Evolutionary conservation across 148 eudicot genomes (phyloP).

Genomic region (Arctostaphylos glauca): DNA sequence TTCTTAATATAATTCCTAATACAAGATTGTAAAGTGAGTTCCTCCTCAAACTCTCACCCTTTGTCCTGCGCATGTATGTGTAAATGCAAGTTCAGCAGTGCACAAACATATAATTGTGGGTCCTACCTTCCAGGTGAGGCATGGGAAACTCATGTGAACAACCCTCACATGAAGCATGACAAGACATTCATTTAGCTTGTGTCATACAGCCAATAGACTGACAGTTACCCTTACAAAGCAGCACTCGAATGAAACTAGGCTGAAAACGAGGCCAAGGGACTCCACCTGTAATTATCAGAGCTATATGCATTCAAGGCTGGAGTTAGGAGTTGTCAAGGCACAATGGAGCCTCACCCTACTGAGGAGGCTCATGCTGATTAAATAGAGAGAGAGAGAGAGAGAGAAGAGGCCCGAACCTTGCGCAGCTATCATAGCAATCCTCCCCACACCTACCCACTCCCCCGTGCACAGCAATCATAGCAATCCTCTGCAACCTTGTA

Average conservation of each 20-base stretch:
- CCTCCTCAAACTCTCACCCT: neutral
- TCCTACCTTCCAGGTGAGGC: neutral
- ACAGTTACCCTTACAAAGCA: neutral
- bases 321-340: neutral
- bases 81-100: neutral
- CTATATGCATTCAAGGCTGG: neutral
- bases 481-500: neutral
- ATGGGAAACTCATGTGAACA: neutral
- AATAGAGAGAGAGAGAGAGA: neutral
- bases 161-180: neutral
- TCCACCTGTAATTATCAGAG: neutral
- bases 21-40: neutral
- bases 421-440: too few relatives aligned
- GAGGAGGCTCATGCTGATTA: neutral
- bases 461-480: too few relatives aligned
- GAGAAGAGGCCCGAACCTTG: neutral
- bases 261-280: neutral
- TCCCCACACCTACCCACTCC: too few relatives aligned
- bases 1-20: neutral
- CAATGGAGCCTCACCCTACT: neutral
- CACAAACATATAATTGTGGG: neutral
- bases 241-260: neutral
- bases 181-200: neutral
- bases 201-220: neutral
- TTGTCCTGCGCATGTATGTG: neutral